These are phyloP conservation scores for Sarocladium oryzae DNA, from an alignment of 2,329 filamentous ascomycete genomes.

Conservation along the genomic window DNA sequence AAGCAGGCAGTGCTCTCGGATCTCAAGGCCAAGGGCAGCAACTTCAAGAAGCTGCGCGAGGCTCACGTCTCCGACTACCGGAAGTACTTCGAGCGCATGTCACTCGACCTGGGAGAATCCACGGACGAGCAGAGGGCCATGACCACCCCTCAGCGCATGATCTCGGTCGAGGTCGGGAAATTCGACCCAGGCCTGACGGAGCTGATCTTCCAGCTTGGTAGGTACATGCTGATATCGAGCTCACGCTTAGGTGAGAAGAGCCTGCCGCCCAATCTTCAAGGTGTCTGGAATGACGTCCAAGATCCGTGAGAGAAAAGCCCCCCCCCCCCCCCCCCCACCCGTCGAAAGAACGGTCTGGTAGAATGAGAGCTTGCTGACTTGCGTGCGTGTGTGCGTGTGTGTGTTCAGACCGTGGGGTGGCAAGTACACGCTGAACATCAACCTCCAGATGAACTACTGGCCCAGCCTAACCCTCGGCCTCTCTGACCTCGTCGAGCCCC, in stretches of 20 bases:
- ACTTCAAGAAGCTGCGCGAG: background rate
- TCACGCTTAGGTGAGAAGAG: constrained; percentile 18
- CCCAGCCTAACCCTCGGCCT: constrained; percentile 17
- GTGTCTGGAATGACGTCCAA: constrained; percentile 35
- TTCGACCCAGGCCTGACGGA: constrained; percentile 17
- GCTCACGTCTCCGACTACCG: constrained; percentile 11
- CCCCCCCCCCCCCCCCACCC: background rate
- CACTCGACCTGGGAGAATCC: constrained; percentile 13
- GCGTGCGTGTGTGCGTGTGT: no score
- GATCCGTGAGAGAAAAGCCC: constrained; percentile 23
- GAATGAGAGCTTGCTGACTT: background rate
- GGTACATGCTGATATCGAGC: constrained; percentile 28
- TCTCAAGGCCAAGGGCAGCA: constrained; percentile 10
- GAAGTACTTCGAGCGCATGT: constrained; percentile 11
- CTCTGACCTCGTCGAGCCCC: constrained; percentile 27
- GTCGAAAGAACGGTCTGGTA: background rate
- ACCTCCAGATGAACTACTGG: constrained; percentile 37
- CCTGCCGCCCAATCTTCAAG: constrained; percentile 37
- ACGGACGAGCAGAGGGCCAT: constrained; percentile 11
- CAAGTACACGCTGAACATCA: constrained; percentile 39
- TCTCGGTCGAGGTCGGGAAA: constrained; percentile 9
- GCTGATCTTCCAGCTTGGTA: constrained; percentile 26
- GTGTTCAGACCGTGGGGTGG: constrained; percentile 13
- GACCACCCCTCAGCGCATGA: constrained; percentile 10
- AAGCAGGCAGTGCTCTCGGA: constrained; percentile 14